Conservation (phyloP, 176 grass and related monocot genomes). For the Musa acuminata region DNA sequence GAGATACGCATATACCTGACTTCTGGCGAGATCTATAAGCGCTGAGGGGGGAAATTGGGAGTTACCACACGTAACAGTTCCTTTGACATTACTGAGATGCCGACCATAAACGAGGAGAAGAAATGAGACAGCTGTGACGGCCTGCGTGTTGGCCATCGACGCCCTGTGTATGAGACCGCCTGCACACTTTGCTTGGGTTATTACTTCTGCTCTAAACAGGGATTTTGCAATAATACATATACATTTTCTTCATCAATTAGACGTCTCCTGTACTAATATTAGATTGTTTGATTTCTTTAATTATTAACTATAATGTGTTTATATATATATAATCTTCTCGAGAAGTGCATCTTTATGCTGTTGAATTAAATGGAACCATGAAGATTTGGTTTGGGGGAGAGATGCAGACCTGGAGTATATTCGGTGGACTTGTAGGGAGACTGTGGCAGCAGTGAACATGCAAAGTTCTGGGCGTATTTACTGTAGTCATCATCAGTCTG, state of each 20-base stretch:
- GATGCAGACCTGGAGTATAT: constrained; percentile 1
- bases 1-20: background rate
- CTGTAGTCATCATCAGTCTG: background rate
- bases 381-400: too few species aligned
- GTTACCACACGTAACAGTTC: background rate
- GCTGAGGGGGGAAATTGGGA: background rate
- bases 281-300: too few species aligned
- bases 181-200: background rate
- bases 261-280: too few species aligned
- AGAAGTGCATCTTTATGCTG: too few species aligned
- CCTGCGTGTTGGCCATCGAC: background rate
- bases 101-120: background rate
- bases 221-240: too few species aligned
- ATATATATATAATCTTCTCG: too few species aligned
- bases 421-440: background rate
- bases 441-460: constrained; percentile 1
- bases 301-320: too few species aligned
- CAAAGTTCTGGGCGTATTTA: background rate
- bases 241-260: too few species aligned
- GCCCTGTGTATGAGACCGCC: background rate
- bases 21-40: background rate
- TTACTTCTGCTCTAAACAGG: too few species aligned
- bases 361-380: too few species aligned
- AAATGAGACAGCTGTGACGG: background rate
- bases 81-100: background rate